Base-by-base conservation (phyloP, 208 protist species). In the Vickermania spadyakhi region DNA sequence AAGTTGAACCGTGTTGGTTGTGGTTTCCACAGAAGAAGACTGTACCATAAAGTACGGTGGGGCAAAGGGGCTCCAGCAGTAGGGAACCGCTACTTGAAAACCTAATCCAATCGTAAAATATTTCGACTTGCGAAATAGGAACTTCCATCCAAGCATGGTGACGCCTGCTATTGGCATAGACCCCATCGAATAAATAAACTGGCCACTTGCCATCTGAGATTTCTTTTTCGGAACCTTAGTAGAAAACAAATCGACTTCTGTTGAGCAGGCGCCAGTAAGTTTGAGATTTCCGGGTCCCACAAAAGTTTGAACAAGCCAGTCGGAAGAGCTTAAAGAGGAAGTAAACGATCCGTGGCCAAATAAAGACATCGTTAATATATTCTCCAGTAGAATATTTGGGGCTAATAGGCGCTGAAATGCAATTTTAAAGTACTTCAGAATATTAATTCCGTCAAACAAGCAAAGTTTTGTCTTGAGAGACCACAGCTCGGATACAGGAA, bases 1-100 rank as follows among this genome's bases (percentile, higher is more conserved):
- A 27, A 94, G 57, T 4, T 66, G 81, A 1, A 94, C 31, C 63
- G 85, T 66, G 45, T 90, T 90, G 23, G 81, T 73, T 7, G 83
- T 70, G 25, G 63, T 71, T 25, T 68, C 64, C 66, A 76, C 63
- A 28, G 62, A 56, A 55, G 64, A 75, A 30, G 27, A 54, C 51
- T 55, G 31, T 0, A 86, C 76, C 11, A 86, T 28, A 29, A 86
- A 86, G 4, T 70, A 27, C 25, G 72, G 76, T 1, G 65, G 66
- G 2, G 67, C 67, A 31, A 84, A 62, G 50, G 77, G 72, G 56
- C 70, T 76, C 36, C 77, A 18, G 28, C 79, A 64, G 63, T 80
- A 84, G 0, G 81, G 81, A 11, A 91, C 36, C 51, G 73, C 60
- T 1, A 75, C 77, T 13, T 65, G 70, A 64, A 89, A 87, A 36